A percentile compares a stretch with the other conserved stretches of the same genome.
Conservation (phyloP, 2,329 filamentous ascomycete genomes). For the Aureobasidium sp. region DNA sequence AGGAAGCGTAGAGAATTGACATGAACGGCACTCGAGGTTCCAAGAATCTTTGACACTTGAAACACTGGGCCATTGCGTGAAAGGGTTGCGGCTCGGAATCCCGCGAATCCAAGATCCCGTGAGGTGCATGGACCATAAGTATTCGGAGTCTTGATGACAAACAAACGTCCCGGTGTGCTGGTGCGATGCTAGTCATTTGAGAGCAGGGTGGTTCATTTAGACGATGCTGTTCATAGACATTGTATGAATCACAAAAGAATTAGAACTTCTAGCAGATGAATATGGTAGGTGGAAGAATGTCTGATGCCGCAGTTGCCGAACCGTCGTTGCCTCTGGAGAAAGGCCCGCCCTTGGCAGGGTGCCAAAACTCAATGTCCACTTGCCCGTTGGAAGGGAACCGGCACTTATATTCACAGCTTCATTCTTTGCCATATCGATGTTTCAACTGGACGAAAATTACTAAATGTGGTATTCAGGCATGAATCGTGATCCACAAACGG, state of each 20-base stretch:
- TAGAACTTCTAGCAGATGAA: not conserved
- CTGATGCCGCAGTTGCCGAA: not conserved
- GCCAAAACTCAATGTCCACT: not conserved
- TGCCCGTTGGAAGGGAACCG: not conserved
- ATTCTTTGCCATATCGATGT: no score
- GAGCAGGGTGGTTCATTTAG: not conserved
- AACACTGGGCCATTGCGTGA: not conserved
- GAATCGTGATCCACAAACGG: not conserved
- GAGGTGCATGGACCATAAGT: not conserved
- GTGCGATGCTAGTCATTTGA: not conserved
- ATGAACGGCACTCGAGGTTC: not conserved
- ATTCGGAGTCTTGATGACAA: not conserved
- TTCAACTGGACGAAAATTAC: no score
- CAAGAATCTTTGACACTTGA: not conserved
- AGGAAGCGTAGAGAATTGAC: not conserved
- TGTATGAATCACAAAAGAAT: not conserved
- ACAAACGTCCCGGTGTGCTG: not conserved
- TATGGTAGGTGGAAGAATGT: not conserved
- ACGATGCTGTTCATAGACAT: not conserved
- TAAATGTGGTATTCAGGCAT: not conserved
- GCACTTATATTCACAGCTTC: no score
- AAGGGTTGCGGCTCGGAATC: not conserved
- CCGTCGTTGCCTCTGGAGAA: no score
- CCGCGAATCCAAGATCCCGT: not conserved
- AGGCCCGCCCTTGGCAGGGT: slow-evolving; percentile 8